Evolutionary conservation across 306 rosid species (phyloP).

Genomic region (Styphnolobium japonicum): DNA sequence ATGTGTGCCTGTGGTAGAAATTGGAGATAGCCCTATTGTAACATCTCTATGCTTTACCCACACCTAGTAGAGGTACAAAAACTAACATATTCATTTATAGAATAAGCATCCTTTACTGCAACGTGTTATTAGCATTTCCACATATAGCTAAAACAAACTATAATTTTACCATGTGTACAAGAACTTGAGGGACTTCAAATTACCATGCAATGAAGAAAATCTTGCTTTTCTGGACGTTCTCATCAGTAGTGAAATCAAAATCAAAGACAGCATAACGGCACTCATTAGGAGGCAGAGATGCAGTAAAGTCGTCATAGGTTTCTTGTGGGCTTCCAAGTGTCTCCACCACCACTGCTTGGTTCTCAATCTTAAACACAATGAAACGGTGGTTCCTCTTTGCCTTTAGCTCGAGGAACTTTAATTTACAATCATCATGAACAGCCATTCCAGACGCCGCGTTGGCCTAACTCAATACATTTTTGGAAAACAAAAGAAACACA

Average conservation of each 20-base stretch:
- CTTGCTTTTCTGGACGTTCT: conserved; percentile 59
- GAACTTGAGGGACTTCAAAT: not conserved
- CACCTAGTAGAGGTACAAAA: not conserved
- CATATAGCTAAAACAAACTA: not conserved
- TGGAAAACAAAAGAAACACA: not conserved
- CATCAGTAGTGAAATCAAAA: conserved; percentile 51
- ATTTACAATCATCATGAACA: conserved; percentile 51
- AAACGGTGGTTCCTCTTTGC: conserved; percentile 53
- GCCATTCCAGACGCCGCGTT: conserved; percentile 63
- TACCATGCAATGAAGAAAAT: conserved; percentile 64
- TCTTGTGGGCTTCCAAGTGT: conserved; percentile 38
- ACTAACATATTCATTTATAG: not conserved
- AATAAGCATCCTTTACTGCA: not conserved
- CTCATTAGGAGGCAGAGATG: conserved; percentile 43
- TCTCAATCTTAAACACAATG: conserved; percentile 52
- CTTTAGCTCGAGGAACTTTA: conserved; percentile 54
- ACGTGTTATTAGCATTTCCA: not conserved
- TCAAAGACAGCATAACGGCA: conserved; percentile 63
- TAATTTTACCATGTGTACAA: not conserved
- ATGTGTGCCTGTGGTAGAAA: not conserved
- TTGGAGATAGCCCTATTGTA: not conserved
- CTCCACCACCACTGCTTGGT: conserved; percentile 44
- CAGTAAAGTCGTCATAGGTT: conserved; percentile 46
- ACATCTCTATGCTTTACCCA: not conserved
- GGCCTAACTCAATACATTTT: conserved; percentile 31